Conservation (phyloP, 2,329 filamentous ascomycete genomes). For the Aureobasidium lini region DNA sequence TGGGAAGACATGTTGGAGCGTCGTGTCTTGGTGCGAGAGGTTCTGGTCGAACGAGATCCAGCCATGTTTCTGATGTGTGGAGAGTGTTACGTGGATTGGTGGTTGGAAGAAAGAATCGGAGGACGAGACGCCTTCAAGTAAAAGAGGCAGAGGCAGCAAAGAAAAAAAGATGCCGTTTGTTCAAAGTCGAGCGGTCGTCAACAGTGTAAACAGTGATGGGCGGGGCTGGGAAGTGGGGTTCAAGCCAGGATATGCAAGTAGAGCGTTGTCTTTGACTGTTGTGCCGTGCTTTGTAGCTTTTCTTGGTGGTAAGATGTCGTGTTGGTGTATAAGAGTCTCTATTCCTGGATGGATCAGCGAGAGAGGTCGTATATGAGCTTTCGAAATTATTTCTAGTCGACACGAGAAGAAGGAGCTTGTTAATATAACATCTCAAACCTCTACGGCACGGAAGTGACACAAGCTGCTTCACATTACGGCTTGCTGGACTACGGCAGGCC, state of each 20-base stretch:
- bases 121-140: constrained; percentile 10
- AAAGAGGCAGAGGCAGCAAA: not conserved
- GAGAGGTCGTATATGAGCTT: not conserved
- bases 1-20: constrained; percentile 8
- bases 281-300: constrained; percentile 4
- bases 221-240: constrained; percentile 13
- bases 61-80: not conserved
- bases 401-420: not conserved
- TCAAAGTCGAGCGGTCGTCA: constrained; percentile 4
- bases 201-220: constrained; percentile 13
- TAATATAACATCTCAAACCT: constrained; percentile 12
- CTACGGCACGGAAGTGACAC: not conserved
- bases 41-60: constrained; percentile 5
- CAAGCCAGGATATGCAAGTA: constrained; percentile 10
- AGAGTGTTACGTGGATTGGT: constrained; percentile 2
- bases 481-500: not conserved
- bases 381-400: not conserved
- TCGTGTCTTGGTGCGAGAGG: constrained; percentile 9
- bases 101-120: constrained; percentile 8
- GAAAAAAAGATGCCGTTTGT: constrained; percentile 6
- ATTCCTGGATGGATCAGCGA: not conserved
- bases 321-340: not conserved
- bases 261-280: constrained; percentile 2
- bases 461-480: constrained; percentile 12
- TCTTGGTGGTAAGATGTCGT: not conserved